These are phyloP conservation scores for Hypsizygus ulmarius DNA, from an alignment of 1,284 basidiomycete species.

Conservation along the genomic window DNA sequence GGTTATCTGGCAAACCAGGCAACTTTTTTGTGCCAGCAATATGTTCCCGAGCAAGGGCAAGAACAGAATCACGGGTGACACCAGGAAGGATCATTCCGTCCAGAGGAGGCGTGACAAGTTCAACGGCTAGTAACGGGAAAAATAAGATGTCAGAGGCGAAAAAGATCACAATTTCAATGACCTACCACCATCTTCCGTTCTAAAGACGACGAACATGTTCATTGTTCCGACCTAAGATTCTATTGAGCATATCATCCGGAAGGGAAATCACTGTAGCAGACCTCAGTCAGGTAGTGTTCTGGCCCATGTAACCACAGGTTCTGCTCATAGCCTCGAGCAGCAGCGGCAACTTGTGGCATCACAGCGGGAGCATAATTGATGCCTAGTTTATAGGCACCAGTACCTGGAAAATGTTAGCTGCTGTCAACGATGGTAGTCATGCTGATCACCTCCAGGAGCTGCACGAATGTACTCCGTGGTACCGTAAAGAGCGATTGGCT, in stretches of 20 bases:
- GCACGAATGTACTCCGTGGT: slow-evolving; percentile 92
- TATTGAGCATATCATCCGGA: background rate
- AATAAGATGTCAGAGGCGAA: slow-evolving; percentile 2
- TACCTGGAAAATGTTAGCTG: slow-evolving; percentile 43
- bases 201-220: slow-evolving; percentile 93
- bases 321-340: slow-evolving; percentile 84
- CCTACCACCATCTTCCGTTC: slow-evolving; percentile 69
- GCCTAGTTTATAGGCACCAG: slow-evolving; percentile 89
- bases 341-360: slow-evolving; percentile 85
- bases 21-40: slow-evolving; percentile 54
- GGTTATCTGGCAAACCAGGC: slow-evolving; percentile 60
- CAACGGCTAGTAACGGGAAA: slow-evolving; percentile 45
- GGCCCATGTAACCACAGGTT: slow-evolving; percentile 94
- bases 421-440: background rate
- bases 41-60: slow-evolving; percentile 81
- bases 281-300: slow-evolving; percentile 84
- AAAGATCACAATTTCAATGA: slow-evolving; percentile 6
- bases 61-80: slow-evolving; percentile 91
- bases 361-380: slow-evolving; percentile 92
- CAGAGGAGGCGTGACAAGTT: slow-evolving; percentile 90
- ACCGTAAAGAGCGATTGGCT: slow-evolving; percentile 90
- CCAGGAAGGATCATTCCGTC: slow-evolving; percentile 97
- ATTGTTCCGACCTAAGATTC: slow-evolving; percentile 81
- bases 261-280: slow-evolving; percentile 18
- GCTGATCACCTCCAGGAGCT: slow-evolving; percentile 76